Conservation (phyloP, 805 yeast species). For the Pichia nanzhaoensis region DNA sequence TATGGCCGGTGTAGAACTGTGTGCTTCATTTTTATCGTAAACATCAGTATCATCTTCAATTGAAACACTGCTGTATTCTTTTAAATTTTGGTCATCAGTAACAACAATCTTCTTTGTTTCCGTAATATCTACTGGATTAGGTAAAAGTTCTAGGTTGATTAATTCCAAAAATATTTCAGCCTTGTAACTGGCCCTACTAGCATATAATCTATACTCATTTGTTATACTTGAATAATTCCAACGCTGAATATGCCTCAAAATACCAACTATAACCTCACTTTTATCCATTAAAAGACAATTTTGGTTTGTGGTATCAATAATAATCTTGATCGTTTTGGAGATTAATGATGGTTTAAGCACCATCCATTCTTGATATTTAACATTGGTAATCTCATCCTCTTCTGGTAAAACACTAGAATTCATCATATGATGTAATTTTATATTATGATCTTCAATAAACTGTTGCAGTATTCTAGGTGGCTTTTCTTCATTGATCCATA, state of each 20-base stretch:
- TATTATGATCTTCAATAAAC: constrained; percentile 52
- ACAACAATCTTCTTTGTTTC: not conserved
- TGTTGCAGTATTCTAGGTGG: constrained; percentile 67
- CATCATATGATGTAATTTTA: constrained; percentile 43
- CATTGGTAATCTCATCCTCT: constrained; percentile 21
- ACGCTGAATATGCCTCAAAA: constrained; percentile 73
- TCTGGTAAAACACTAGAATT: constrained; percentile 20
- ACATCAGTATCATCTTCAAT: constrained; percentile 5
- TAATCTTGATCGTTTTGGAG: constrained; percentile 55
- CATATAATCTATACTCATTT: constrained; percentile 74
- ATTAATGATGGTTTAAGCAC: constrained; percentile 60
- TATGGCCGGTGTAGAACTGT: constrained; percentile 1
- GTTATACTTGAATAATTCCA: constrained; percentile 85
- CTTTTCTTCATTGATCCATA: constrained; percentile 77
- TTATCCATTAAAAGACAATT: constrained; percentile 74
- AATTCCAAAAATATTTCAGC: constrained; percentile 81
- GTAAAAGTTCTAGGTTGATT: constrained; percentile 46
- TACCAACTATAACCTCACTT: constrained; percentile 72
- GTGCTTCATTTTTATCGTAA: not conserved
- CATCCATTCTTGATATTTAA: constrained; percentile 54
- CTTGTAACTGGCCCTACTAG: constrained; percentile 65
- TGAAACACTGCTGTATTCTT: constrained; percentile 1
- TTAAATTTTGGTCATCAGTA: not conserved
- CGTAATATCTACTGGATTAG: constrained; percentile 28
- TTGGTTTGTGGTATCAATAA: constrained; percentile 57